phyloP scores from a whole-genome alignment of 2,329 filamentous ascomycete genomes.

The Paecilomyces variotii region DNA sequence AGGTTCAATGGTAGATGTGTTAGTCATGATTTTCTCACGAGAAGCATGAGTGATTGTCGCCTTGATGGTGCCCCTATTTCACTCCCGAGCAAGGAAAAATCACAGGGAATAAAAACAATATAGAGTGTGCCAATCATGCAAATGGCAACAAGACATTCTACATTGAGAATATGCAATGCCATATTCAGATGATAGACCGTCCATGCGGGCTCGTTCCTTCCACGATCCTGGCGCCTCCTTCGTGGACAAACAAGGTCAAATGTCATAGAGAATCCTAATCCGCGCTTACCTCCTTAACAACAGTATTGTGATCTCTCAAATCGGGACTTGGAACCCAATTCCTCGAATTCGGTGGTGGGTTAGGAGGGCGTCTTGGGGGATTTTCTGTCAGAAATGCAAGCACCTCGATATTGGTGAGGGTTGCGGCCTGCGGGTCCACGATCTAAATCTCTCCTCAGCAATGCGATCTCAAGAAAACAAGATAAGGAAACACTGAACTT shows the following conservation, averaged over 20 bases:
- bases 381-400: slow-evolving; percentile 30
- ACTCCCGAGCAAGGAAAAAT: too few species aligned
- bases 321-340: slow-evolving; percentile 35
- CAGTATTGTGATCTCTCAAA: slow-evolving; percentile 38
- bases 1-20: background rate
- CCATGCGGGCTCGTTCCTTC: background rate
- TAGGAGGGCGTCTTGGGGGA: slow-evolving; percentile 33
- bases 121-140: background rate
- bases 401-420: slow-evolving; percentile 34
- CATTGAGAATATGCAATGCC: background rate
- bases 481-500: background rate
- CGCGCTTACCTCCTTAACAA: slow-evolving; percentile 36
- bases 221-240: background rate
- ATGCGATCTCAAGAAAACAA: background rate
- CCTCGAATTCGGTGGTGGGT: slow-evolving; percentile 27
- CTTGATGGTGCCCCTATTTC: background rate
- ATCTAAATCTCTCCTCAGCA: slow-evolving; percentile 1
- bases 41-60: background rate
- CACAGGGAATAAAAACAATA: background rate
- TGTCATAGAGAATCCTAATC: background rate
- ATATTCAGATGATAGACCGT: background rate
- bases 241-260: background rate
- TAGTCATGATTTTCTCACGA: background rate
- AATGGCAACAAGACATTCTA: background rate
- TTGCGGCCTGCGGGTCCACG: slow-evolving; percentile 10